These are phyloP conservation scores for Pterocarpus macrocarpus DNA, from an alignment of 306 rosid species.

Conservation along the genomic window DNA sequence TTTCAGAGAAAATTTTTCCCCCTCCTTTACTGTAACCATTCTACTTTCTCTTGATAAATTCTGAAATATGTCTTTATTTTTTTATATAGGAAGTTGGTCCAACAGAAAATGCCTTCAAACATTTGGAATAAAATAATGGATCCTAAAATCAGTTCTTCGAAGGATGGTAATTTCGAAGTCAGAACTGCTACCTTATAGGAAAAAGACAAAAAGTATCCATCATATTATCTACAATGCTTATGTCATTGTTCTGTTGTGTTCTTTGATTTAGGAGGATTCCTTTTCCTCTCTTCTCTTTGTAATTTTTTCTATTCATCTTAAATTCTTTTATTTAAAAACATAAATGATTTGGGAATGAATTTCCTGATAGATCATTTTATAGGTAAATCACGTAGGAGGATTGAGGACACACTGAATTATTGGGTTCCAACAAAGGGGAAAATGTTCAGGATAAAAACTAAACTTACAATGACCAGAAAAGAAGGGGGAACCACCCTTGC, in stretches of 20 bases:
- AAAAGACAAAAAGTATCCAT: neutral
- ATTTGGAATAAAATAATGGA: conserved; percentile 10
- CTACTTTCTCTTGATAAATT: neutral
- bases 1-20: neutral
- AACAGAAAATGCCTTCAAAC: neutral
- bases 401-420: neutral
- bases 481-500: neutral
- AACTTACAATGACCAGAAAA: neutral
- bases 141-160: neutral
- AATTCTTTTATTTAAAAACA: no score
- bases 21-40: neutral
- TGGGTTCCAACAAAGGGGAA: neutral
- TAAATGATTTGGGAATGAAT: neutral
- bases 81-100: neutral
- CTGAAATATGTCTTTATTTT: neutral
- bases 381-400: neutral
- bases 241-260: neutral
- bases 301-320: no score
- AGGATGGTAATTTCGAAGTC: conserved; percentile 11
- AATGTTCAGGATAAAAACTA: neutral
- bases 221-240: neutral
- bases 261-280: no score
- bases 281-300: no score
- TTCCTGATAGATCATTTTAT: conserved; percentile 4
- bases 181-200: neutral